Base-by-base conservation (phyloP, 441 rosid species). In the Adansonia gregorii region DNA sequence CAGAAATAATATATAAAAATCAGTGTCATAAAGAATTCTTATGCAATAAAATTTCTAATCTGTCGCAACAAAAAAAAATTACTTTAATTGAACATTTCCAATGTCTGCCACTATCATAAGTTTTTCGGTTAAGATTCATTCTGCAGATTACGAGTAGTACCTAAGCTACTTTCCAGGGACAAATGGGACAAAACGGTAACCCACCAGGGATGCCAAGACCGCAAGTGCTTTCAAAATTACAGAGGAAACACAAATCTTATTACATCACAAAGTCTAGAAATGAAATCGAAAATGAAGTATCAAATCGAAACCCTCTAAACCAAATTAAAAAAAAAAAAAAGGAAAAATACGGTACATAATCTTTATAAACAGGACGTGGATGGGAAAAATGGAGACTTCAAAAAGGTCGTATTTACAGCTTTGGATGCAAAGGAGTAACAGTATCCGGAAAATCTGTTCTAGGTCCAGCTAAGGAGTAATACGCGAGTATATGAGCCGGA, bases 381-480 rank as follows among this genome's bases (percentile, higher is more conserved):
- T 6, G 35, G 61, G 51, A 81, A 59, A 58, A 45, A 19, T 72
- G 27, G 41, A 67, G 49, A 67, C 80, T 41, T 8, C 17, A 17
- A 20, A 14, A 24, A 0, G 75, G 69, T 56, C 48, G 45, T 83
- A 86, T 83, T 19, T 76, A 87, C 87, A 89, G 77, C 84, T 86
- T 86, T 46, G 87, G 78, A 79, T 88, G 86, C 84, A 81, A 78
- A 3, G 90, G 93, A 14, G 80, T 73, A 60, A 93, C 98, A 51
- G 86, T 73, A n/a, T 70, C 82, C n/a, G 98, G 98, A 76, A 82
- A 92, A 87, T 96, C 99, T 74, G 80, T 83, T 88, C 98, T 90
- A 74, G 88, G 89, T 76, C 97, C 98, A 41, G 89, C 97, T 20
- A 94, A 86, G n/a, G 99, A 96, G 88, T 92, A 92, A 63, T 96